These are phyloP conservation scores for Aureobasidium pullulans DNA, from an alignment of 2,329 filamentous ascomycete genomes.

Conservation along the genomic window DNA sequence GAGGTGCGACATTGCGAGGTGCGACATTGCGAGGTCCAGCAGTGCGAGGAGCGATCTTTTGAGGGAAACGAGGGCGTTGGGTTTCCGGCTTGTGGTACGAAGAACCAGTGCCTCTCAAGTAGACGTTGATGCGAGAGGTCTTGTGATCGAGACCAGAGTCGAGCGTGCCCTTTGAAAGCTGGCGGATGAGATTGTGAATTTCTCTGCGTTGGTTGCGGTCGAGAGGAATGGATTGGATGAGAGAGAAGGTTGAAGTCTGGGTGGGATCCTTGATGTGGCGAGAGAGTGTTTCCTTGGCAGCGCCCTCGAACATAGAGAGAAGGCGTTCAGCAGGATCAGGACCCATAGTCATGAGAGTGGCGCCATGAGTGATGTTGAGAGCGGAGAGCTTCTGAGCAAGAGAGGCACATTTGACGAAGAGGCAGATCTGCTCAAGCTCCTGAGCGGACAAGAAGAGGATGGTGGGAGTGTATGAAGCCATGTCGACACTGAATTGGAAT, in stretches of 20 bases:
- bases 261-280: background rate
- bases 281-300: background rate
- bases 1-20: background rate
- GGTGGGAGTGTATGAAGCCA: background rate
- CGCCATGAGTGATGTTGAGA: background rate
- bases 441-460: background rate
- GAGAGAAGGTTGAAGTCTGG: background rate
- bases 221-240: background rate
- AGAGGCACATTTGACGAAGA: background rate
- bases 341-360: background rate
- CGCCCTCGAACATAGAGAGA: background rate
- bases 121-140: background rate
- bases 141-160: background rate
- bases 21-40: background rate
- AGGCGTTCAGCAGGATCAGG: background rate
- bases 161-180: background rate
- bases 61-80: background rate
- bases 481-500: background rate
- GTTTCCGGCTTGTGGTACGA: background rate
- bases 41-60: background rate
- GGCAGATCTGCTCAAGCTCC: background rate
- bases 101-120: background rate
- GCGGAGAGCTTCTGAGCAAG: background rate
- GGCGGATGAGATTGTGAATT: background rate
- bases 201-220: background rate